Base-by-base conservation (phyloP, 2,329 filamentous ascomycete species). In the Venturia oleaginea region DNA sequence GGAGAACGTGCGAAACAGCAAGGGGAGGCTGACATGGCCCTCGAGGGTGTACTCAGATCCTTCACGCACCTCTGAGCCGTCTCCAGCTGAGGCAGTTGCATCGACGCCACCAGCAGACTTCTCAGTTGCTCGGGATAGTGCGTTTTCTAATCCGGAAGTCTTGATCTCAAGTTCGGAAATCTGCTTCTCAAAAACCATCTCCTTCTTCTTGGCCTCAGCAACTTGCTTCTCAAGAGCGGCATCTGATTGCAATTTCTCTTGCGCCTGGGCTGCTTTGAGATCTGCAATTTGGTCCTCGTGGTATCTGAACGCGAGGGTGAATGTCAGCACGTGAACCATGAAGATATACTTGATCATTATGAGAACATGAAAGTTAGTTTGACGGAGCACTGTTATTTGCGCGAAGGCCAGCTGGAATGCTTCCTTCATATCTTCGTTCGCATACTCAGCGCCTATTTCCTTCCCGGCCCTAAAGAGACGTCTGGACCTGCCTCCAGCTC, bases 21-120 rank as follows among this genome's bases (percentile, higher is more conserved):
- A 32, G 48, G 51, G 51, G 51, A 57, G 51, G 17, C 51, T 57
- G 51, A 57, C 51, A 57, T 57, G 51, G 27, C 51, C 51, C 51
- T 57, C 51, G 51, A 57, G 27, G 30, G 51, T 57, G 30, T 57
- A 57, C 51, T 57, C 51, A 57, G 51, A 57, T 57, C 27, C 27
- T n/a, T 57, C 51, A 57, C 51, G 51, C 51, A 57, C 51, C 51
- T 57, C 27, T 57, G 51, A 57, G 30, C 51, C 15, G 27, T 57
- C 27, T 34, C 17, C 51, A 34, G 27, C 51, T 34, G 30, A 17
- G 27, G 51, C 30, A 34, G 51, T 34, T 57, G 51, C 51, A 22
- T 34, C 15, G 5, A 19, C 51, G 51, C 27, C 51, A 34, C 30
- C 51, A 34, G 51, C 51, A 34, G 51, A 57, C 51, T 57, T 57